Percentiles rank a stretch among this genome's conserved stretches.
Conservation (phyloP, 306 rosid genomes). For the Fragaria ananassa region DNA sequence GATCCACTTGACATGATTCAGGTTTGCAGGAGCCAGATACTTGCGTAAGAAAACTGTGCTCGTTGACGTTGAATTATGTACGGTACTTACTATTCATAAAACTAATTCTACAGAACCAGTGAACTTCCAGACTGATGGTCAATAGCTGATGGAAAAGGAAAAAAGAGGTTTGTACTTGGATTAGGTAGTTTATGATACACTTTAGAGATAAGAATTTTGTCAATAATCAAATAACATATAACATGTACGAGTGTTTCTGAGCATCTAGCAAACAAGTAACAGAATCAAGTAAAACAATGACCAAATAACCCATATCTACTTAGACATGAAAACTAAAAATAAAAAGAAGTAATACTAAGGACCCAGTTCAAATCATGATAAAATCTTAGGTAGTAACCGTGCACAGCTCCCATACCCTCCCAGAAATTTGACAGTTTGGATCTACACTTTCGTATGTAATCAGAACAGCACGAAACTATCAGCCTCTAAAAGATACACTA, state of each 20-base stretch:
- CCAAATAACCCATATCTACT: not conserved
- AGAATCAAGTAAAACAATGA: not conserved
- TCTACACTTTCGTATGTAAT: not conserved
- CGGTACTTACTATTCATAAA: not conserved
- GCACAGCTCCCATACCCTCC: not conserved
- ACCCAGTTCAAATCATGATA: not conserved
- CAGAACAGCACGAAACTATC: not conserved
- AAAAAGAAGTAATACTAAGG: too few species aligned
- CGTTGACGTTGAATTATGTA: slow-evolving; percentile 4
- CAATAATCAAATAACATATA: not conserved
- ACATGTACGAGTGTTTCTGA: not conserved
- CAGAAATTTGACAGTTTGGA: not conserved
- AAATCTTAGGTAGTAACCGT: not conserved
- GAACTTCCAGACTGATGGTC: slow-evolving; percentile 4
- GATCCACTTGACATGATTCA: slow-evolving; percentile 71
- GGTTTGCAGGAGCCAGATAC: slow-evolving; percentile 7
- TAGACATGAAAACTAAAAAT: not conserved
- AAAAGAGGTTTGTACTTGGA: not conserved
- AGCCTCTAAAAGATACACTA: not conserved
- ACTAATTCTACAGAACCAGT: slow-evolving; percentile 3
- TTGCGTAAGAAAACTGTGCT: slow-evolving; percentile 13
- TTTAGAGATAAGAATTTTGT: not conserved
- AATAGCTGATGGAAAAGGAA: slow-evolving; percentile 10
- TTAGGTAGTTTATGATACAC: not conserved
- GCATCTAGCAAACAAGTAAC: not conserved